Percentiles rank a stretch among this genome's conserved stretches.
Evolutionary conservation across 345 rosid species (phyloP).

Genomic region (Hirschfeldia incana): DNA sequence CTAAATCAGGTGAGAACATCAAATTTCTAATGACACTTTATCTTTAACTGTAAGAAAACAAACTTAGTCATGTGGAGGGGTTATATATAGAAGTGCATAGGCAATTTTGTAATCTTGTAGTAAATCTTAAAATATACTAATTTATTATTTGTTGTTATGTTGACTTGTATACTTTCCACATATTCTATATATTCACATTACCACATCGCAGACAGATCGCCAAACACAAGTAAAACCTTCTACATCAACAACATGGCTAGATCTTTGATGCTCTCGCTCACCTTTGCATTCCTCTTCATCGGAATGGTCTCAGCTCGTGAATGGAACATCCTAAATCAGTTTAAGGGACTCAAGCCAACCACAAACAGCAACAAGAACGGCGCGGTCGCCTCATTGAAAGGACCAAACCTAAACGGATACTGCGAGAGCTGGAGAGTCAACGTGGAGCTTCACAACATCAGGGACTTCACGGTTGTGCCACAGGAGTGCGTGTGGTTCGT

Average conservation of each 20-base stretch:
- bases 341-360: conserved; percentile 28
- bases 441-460: conserved; percentile 75
- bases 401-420: conserved; percentile 47
- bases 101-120: too few species aligned
- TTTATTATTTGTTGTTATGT: neutral
- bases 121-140: too few species aligned
- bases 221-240: neutral
- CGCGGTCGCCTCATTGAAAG: neutral
- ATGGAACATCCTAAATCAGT: conserved; percentile 63
- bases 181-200: neutral
- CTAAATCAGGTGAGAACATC: neutral
- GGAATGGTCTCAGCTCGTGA: conserved; percentile 51
- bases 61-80: too few species aligned
- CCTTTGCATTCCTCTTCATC: conserved; percentile 41
- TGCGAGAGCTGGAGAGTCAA: conserved; percentile 82
- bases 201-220: neutral
- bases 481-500: conserved; percentile 56
- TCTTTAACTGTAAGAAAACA: too few species aligned
- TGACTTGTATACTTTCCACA: neutral
- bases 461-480: conserved; percentile 61
- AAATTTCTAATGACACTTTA: too few species aligned
- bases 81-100: too few species aligned
- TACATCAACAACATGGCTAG: conserved; percentile 48
- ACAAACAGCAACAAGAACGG: neutral
- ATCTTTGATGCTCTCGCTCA: conserved; percentile 34